Evolutionary conservation across 331 rosid genomes (phyloP).

Genomic region (Rosa hybrid): DNA sequence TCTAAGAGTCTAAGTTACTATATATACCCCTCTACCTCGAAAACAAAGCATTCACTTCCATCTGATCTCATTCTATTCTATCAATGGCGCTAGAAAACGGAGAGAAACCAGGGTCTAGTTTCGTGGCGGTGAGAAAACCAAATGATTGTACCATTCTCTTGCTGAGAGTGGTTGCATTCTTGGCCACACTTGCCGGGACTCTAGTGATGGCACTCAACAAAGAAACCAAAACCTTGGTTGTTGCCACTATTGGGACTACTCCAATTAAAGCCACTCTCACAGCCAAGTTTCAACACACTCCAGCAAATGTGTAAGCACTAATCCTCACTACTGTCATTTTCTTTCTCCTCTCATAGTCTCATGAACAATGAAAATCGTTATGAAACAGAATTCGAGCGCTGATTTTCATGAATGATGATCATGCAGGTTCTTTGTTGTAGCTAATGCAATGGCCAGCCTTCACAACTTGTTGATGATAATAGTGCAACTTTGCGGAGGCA

Average conservation of each 20-base stretch:
- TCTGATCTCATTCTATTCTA: background rate
- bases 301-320: conserved; percentile 77
- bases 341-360: background rate
- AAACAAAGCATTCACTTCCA: conserved; percentile 8
- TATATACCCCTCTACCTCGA: conserved; percentile 13
- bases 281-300: conserved; percentile 75
- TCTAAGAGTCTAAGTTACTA: background rate
- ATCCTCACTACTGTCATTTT: background rate
- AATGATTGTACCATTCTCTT: conserved; percentile 49
- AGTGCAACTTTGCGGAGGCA: conserved; percentile 47
- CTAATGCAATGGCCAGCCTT: conserved; percentile 66
- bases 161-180: conserved; percentile 56
- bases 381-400: background rate
- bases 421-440: conserved; percentile 79
- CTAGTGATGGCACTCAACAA: conserved; percentile 76
- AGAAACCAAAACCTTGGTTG: conserved; percentile 58
- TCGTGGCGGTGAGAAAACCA: conserved; percentile 11
- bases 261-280: conserved; percentile 48
- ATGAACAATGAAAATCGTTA: background rate
- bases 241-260: conserved; percentile 66
- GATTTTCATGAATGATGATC: background rate
- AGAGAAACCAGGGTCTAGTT: conserved; percentile 36
- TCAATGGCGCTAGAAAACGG: conserved; percentile 50
- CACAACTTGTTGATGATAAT: conserved; percentile 74
- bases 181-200: conserved; percentile 76